Conservation (phyloP, 202 grass and related monocot genomes). For the Musa balbisiana region DNA sequence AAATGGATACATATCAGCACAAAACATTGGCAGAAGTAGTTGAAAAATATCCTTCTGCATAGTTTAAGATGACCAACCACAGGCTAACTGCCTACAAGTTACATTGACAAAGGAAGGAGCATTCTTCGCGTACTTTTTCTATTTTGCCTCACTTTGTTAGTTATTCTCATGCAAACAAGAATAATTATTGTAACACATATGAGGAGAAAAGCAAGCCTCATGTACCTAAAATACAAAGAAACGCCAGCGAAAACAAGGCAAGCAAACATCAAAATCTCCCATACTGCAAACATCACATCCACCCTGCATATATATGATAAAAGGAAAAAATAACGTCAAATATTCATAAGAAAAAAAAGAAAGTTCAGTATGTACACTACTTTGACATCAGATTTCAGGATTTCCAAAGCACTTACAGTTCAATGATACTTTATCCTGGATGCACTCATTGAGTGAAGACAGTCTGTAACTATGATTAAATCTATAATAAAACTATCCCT, state of each 20-base stretch:
- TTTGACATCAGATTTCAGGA: neutral
- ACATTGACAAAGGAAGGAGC: slow-evolving; percentile 42
- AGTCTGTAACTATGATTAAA: neutral
- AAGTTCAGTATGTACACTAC: neutral
- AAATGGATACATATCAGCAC: neutral
- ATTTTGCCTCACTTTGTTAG: slow-evolving; percentile 37
- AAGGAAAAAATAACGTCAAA: neutral
- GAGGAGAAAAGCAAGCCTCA: slow-evolving; percentile 32
- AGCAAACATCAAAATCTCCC: slow-evolving; percentile 41
- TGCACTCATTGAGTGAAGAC: neutral
- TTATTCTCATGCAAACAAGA: slow-evolving; percentile 31
- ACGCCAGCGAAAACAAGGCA: slow-evolving; percentile 35
- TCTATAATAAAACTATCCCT: neutral
- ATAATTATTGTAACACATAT: slow-evolving; percentile 28
- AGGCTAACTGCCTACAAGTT: neutral
- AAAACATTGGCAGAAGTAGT: neutral
- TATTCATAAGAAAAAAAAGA: neutral
- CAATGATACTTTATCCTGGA: neutral
- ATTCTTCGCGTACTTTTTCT: slow-evolving; percentile 33
- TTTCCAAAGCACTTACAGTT: neutral
- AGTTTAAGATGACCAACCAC: neutral
- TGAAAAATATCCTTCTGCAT: too few species aligned
- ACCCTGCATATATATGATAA: slow-evolving; percentile 21
- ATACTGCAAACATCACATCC: slow-evolving; percentile 32
- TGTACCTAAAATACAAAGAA: slow-evolving; percentile 28